Evolutionary conservation across 163 green algal genomes (phyloP).

Genomic region (Chlamydomonas reinhardtii): DNA sequence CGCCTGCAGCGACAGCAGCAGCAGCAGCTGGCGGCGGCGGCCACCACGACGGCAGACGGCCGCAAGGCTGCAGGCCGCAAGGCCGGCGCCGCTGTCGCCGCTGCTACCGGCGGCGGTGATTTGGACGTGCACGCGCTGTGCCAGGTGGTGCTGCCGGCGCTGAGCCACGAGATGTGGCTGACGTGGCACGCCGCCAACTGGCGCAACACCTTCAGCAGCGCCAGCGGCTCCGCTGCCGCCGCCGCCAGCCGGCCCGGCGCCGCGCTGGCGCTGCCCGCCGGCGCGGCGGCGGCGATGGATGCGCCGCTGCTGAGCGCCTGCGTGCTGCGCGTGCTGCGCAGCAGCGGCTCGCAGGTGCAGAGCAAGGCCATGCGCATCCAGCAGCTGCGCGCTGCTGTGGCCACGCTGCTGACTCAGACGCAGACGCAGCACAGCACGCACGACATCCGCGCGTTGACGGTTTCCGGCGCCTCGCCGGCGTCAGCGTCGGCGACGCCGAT

Average conservation of each 20-base stretch:
- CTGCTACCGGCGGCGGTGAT: constrained; percentile 17
- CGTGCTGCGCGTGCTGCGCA: constrained; percentile 51
- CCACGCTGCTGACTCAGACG: constrained; percentile 41
- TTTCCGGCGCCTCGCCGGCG: background rate
- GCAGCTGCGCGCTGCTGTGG: constrained; percentile 79
- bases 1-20: constrained; percentile 13
- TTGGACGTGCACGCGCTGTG: constrained; percentile 27
- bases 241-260: background rate
- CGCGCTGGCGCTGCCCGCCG: background rate
- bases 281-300: background rate
- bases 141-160: constrained; percentile 55
- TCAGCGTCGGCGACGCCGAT: background rate
- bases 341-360: constrained; percentile 50
- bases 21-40: background rate
- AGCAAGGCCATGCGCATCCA: constrained; percentile 67
- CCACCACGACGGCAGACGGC: too few species aligned
- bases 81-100: constrained; percentile 43
- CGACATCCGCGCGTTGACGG: background rate
- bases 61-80: constrained; percentile 2
- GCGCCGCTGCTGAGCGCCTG: constrained; percentile 39
- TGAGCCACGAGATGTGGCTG: constrained; percentile 77
- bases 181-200: constrained; percentile 70
- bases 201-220: constrained; percentile 31
- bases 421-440: too few species aligned
- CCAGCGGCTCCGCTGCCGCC: background rate